Base-by-base conservation (phyloP, 306 rosid genomes). In the Ormosia semicastrata region DNA sequence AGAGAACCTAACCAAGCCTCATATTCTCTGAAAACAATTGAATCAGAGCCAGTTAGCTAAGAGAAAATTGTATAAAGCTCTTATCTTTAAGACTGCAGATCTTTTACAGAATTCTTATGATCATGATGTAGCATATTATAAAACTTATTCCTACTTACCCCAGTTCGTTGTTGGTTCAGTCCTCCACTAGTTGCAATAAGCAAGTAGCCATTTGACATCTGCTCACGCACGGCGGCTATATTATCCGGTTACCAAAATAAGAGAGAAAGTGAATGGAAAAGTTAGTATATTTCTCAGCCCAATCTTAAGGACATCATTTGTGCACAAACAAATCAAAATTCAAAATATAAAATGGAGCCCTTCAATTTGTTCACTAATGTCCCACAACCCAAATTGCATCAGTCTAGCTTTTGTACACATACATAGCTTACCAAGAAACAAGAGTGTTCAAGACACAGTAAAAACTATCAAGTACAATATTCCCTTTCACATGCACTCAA, bases 161-260 rank as follows among this genome's bases (percentile, higher is more conserved):
- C 99, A 36, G 97, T 96, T 88, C 99, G 86, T 85, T 96, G 99
- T 75, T 96, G 99, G 82, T 96, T 93, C 80, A 96, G 79, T 50
- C 99, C 99, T 79, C 99, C 99, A 76, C 99, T 96, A 24, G 98
- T 90, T 43, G 97, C 99, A 75, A 96, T 89, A 84, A 96, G 97
- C 86, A 93, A 87, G 87, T 96, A 96, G 32, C 98, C 99, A 84
- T 89, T 93, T 2, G 99, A 93, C 32, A 80, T 66, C 63, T 76
- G 85, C 85, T 93, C 92, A 8, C 59, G 80, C 71, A 86, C 88
- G 70, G 92, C 89, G 58, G 92, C 98, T 96, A 77, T 24, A 85
- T 84, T 68, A 68, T 85, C 75, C 65, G 18, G 44, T 81, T 57
- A 39, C 71, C 72, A 79, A 78, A 63, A 76, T 5, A 69, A 72